Conservation (phyloP, 352 stramenopile species). For the Pythium grandisporangium region DNA sequence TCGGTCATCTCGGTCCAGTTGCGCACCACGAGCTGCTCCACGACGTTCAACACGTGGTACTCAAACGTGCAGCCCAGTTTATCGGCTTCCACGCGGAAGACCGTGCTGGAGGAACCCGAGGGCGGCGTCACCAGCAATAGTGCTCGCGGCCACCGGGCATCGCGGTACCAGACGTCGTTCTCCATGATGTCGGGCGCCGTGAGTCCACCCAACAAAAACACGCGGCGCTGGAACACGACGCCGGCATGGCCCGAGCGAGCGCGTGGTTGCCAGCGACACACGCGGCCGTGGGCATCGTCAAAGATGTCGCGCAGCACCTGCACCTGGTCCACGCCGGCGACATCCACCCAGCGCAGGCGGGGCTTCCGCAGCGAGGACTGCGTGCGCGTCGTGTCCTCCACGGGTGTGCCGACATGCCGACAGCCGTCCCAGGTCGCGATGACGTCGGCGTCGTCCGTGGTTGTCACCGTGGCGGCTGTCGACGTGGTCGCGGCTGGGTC, state of each 20-base stretch:
- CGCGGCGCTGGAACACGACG: conserved; percentile 63
- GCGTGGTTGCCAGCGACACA: conserved; percentile 58
- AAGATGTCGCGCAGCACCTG: conserved; percentile 53
- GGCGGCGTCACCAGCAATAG: conserved; percentile 38
- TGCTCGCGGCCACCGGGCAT: conserved; percentile 32
- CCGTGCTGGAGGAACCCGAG: conserved; percentile 49
- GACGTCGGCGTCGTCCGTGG: conserved; percentile 3
- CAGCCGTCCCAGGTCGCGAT: conserved; percentile 50
- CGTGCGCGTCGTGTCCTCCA: conserved; percentile 26
- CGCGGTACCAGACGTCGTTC: conserved; percentile 87
- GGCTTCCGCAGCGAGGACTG: too few relatives aligned
- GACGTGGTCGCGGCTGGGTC: conserved; percentile 6
- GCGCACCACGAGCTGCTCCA: conserved; percentile 78
- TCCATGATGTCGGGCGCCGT: conserved; percentile 51
- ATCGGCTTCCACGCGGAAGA: conserved; percentile 87
- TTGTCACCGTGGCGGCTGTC: conserved; percentile 4
- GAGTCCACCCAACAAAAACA: conserved; percentile 71
- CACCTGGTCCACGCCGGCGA: conserved; percentile 57
- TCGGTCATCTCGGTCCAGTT: conserved; percentile 64
- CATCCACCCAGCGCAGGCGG: conserved; percentile 43
- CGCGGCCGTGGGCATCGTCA: conserved; percentile 43
- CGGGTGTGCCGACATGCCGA: conserved; percentile 29
- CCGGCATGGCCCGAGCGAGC: conserved; percentile 52
- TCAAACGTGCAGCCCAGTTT: conserved; percentile 88
- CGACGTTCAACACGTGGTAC: conserved; percentile 85